These are phyloP conservation scores for Dothidotthia symphoricarpi DNA, from an alignment of 2,329 filamentous ascomycete species.

Conservation along the genomic window DNA sequence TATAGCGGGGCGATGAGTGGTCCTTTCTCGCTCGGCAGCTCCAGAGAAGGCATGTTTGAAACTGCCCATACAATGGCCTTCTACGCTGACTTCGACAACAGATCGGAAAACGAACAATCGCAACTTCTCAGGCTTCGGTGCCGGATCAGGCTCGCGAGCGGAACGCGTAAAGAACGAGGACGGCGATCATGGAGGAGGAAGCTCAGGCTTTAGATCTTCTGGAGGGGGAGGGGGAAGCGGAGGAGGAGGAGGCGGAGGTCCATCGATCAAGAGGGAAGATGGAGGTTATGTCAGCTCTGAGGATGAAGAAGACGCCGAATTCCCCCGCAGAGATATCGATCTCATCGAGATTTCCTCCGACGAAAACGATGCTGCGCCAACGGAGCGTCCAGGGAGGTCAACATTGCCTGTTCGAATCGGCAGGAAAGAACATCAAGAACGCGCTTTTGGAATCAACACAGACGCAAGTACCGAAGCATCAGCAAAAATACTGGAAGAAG, in stretches of 20 bases:
- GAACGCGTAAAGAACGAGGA: slow-evolving; percentile 32
- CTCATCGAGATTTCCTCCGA: slow-evolving; percentile 59
- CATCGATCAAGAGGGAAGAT: slow-evolving; percentile 31
- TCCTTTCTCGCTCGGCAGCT: slow-evolving; percentile 42
- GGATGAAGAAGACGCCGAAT: slow-evolving; percentile 48
- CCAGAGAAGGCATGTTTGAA: slow-evolving; percentile 23
- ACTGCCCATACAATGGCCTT: background rate
- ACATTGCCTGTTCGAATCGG: slow-evolving; percentile 54
- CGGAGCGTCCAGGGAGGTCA: slow-evolving; percentile 21
- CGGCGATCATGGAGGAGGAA: slow-evolving; percentile 22
- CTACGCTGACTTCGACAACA: slow-evolving; percentile 12
- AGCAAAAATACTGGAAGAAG: slow-evolving; percentile 40
- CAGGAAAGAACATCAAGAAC: slow-evolving; percentile 56
- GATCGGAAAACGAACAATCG: slow-evolving; percentile 23
- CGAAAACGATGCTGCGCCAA: slow-evolving; percentile 43
- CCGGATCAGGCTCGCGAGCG: slow-evolving; percentile 32
- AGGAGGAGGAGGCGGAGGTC: slow-evolving; percentile 11
- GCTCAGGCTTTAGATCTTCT: slow-evolving; percentile 14
- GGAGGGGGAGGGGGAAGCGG: slow-evolving; percentile 10
- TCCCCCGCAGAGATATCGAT: slow-evolving; percentile 56
- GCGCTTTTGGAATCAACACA: slow-evolving; percentile 54
- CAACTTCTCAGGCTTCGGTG: slow-evolving; percentile 23
- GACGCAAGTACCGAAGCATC: slow-evolving; percentile 51
- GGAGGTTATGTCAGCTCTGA: slow-evolving; percentile 50
- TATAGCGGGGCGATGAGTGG: slow-evolving; percentile 45